Base-by-base conservation (phyloP, 768 basidiomycete genomes). In the Leccinum boreale region DNA sequence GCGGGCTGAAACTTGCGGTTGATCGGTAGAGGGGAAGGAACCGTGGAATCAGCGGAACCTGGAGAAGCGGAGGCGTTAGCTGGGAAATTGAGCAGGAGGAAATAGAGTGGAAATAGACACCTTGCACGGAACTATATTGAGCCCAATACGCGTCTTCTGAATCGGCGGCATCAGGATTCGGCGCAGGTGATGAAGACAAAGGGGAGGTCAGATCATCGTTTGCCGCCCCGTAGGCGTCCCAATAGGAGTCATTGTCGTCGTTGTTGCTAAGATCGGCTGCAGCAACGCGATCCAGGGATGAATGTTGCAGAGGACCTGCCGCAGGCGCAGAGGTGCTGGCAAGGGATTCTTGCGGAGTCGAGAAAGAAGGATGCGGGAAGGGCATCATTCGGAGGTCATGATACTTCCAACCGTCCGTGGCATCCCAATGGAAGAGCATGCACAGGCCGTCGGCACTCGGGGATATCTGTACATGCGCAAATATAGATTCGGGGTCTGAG, bases 71-170 rank as follows among this genome's bases (percentile, higher is more conserved):
- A 58, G 3, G 44, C 7, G 19, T 63, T 21, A 62, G 51, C 26
- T 55, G 45, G 28, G 52, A 59, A 26, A 24, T 55, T 42, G 49
- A 42, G 51, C 19, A 46, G 26, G 45, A 48, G 53, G 54, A n/a
- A 19, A 23, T 64, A 73, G 64, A 6, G 33, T 31, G 58, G 60
- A 59, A 50, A 59, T 61, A 61, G 45, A 21, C 56, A 88, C 89
- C 89, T 71, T 90, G 87, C 7, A 90, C 79, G 19, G 78, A 76
- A 29, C 85, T 75, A 68, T 90, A 90, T 60, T 80, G 85, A 24
- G 86, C 87, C 89, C 89, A 90, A 63, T 90, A 90, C 6, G 85
- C 86, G 58, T 89, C 89, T 59, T 83, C 81, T 44, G 53, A 60
- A 35, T 67, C 68, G 1, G 65, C 62, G 21, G 9, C 21, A 33